Evolutionary conservation across 805 yeast species (phyloP).

Genomic region (Dipodascus geniculatus): DNA sequence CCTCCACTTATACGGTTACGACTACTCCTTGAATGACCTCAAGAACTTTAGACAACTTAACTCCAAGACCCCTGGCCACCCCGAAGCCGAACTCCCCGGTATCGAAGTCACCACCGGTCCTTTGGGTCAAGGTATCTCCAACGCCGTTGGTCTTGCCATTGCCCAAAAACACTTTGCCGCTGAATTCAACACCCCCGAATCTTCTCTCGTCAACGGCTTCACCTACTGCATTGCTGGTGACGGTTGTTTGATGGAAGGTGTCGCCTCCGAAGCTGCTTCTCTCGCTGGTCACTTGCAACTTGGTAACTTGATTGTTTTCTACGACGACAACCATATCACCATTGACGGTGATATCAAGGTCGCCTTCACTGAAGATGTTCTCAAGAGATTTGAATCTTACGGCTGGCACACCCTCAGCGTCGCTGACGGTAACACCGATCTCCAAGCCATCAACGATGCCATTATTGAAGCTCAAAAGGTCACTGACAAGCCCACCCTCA

Average conservation of each 20-base stretch:
- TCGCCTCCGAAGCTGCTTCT: slow-evolving; percentile 86
- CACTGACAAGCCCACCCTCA: slow-evolving; percentile 76
- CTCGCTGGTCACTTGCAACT: slow-evolving; percentile 93
- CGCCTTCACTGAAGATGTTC: slow-evolving; percentile 90
- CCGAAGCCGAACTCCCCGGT: slow-evolving; percentile 85
- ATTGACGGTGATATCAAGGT: slow-evolving; percentile 87
- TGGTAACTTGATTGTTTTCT: slow-evolving; percentile 85
- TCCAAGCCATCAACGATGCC: slow-evolving; percentile 59
- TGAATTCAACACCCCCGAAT: slow-evolving; percentile 81
- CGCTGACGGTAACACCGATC: slow-evolving; percentile 69
- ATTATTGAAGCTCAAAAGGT: slow-evolving; percentile 70
- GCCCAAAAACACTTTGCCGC: slow-evolving; percentile 91
- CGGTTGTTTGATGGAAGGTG: slow-evolving; percentile 98
- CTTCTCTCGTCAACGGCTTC: slow-evolving; percentile 58
- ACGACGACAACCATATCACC: slow-evolving; percentile 94
- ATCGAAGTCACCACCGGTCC: slow-evolving; percentile 98
- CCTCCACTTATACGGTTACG: slow-evolving; percentile 79
- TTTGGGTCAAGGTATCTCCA: slow-evolving; percentile 93
- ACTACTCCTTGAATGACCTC: slow-evolving; percentile 70
- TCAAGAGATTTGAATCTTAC: slow-evolving; percentile 74
- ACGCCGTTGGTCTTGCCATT: slow-evolving; percentile 93
- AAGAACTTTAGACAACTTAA: slow-evolving; percentile 80
- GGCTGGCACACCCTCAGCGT: slow-evolving; percentile 87
- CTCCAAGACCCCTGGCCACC: slow-evolving; percentile 96
- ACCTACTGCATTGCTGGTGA: slow-evolving; percentile 84